phyloP scores from a whole-genome alignment of 2,329 filamentous ascomycete species.

The Colletotrichum zoysiae region DNA sequence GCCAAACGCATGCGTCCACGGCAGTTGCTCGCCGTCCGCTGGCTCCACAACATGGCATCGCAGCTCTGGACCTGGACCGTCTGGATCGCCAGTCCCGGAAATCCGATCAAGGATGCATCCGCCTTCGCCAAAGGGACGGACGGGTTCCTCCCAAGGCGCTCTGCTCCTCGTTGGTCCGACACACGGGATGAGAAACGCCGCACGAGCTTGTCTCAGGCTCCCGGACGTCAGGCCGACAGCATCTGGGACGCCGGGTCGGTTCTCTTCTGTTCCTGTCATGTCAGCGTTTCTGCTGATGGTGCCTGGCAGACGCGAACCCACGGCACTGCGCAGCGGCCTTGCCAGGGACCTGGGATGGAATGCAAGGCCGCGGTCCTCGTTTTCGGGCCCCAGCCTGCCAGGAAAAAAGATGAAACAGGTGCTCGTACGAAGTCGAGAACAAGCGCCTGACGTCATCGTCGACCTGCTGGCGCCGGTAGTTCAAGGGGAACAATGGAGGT shows the following conservation, averaged over 20 bases:
- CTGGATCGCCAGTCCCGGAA: slow-evolving; percentile 21
- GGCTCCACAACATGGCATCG: background rate
- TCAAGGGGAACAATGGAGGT: background rate
- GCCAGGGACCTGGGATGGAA: slow-evolving; percentile 35
- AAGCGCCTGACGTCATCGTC: slow-evolving; percentile 23
- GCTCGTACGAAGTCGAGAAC: slow-evolving; percentile 5
- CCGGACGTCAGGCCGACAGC: background rate
- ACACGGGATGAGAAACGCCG: slow-evolving; percentile 13
- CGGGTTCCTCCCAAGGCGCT: background rate
- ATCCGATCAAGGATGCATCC: background rate
- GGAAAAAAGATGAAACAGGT: slow-evolving; percentile 34
- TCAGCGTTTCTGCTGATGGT: slow-evolving; percentile 36
- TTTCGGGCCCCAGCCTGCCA: slow-evolving; percentile 19
- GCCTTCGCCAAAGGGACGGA: background rate
- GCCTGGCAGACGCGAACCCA: slow-evolving; percentile 8
- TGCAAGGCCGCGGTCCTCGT: slow-evolving; percentile 27
- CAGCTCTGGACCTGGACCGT: background rate
- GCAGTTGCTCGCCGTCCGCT: slow-evolving; percentile 11
- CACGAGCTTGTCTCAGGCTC: slow-evolving; percentile 16
- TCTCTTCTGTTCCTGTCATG: slow-evolving; percentile 32
- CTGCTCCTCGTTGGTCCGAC: slow-evolving; percentile 1
- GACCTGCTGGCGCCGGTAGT: slow-evolving; percentile 13
- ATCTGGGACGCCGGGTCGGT: slow-evolving; percentile 9
- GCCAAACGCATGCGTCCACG: background rate
- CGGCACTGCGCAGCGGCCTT: slow-evolving; percentile 26